Evolutionary conservation across 129 eudicot species (phyloP), one percentile per base, ranked within the genome.

Genomic region (Solidago caesia): DNA sequence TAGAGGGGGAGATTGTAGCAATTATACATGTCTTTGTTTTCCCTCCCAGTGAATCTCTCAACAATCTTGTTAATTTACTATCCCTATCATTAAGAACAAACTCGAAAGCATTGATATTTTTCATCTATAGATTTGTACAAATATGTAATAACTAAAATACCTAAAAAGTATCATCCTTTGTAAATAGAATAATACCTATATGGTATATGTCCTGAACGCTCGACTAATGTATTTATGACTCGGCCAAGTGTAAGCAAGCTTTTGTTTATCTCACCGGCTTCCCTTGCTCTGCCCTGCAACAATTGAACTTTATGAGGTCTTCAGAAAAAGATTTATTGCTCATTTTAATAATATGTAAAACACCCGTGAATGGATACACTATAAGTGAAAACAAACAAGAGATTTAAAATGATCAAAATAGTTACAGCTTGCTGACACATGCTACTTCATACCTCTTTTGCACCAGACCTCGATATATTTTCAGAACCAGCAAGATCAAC

Each of bases 401-500:
- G 39, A 33, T 33, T 33, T 56, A 56, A 56, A 16, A 15, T 56
- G 61, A 8, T 16, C 27, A 56, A 15, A 56, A 56, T 8, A 16
- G 21, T 56, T 15, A n/a, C 10, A 56, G 21, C 61, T 56, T 56
- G 25, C 59, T 53, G 59, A n/a, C 59, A 52, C 16, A 4, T 52
- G 61, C 11, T 16, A 56, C 61, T 64, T 41, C 68, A 29, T 79
- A 94, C 99, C 97, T 94, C 99, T 84, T 88, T 91, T 15, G 99
- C 99, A 67, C 99, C 99, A 62, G 99, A 94, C 26, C 99, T 93
- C 1, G 97, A 94, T 53, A 94, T 94, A 82, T 94, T 94, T 85
- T 94, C 99, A 52, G 99, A 94, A 68, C 99, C 99, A 79, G 99
- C 99, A 80, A 94, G 96, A 82, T 92, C 96, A 69, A 92, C 96